Evolutionary conservation across 2,329 filamentous ascomycete species (phyloP).

Genomic region (Emmonsiellopsis sp.): DNA sequence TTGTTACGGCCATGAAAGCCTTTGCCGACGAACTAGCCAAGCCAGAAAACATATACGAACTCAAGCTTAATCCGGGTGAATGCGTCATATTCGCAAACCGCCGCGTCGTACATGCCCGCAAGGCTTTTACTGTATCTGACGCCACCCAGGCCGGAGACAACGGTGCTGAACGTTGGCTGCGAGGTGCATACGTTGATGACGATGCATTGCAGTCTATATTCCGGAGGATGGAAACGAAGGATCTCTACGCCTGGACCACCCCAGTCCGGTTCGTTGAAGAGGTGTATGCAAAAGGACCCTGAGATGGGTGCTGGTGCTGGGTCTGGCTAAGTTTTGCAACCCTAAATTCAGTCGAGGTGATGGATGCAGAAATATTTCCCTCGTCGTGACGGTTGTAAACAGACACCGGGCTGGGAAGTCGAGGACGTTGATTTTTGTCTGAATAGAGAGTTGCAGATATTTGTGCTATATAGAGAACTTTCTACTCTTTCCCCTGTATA

Average conservation of each 20-base stretch:
- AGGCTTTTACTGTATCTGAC: conserved; percentile 53
- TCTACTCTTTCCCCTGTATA: no score
- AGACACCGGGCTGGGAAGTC: no score
- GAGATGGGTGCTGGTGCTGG: no score
- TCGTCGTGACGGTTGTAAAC: no score
- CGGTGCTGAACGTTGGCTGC: conserved; percentile 67
- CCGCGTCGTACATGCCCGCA: conserved; percentile 74
- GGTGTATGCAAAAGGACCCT: neutral
- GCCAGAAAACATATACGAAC: conserved; percentile 54
- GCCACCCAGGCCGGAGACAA: conserved; percentile 20
- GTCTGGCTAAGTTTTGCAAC: no score
- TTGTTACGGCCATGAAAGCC: conserved; percentile 40
- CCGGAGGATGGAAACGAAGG: conserved; percentile 27
- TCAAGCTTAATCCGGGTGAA: conserved; percentile 69
- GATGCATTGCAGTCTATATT: conserved; percentile 50
- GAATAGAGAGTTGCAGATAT: no score
- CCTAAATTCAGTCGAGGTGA: no score
- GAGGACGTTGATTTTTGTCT: no score
- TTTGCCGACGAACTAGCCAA: conserved; percentile 55
- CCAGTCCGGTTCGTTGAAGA: neutral
- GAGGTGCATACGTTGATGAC: conserved; percentile 71
- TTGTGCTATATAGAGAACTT: no score
- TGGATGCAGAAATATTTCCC: no score
- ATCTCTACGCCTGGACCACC: conserved; percentile 8
- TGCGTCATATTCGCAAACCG: conserved; percentile 91